Evolutionary conservation across 768 basidiomycete genomes (phyloP).

Genomic region (Hypsizygus marmoreus): DNA sequence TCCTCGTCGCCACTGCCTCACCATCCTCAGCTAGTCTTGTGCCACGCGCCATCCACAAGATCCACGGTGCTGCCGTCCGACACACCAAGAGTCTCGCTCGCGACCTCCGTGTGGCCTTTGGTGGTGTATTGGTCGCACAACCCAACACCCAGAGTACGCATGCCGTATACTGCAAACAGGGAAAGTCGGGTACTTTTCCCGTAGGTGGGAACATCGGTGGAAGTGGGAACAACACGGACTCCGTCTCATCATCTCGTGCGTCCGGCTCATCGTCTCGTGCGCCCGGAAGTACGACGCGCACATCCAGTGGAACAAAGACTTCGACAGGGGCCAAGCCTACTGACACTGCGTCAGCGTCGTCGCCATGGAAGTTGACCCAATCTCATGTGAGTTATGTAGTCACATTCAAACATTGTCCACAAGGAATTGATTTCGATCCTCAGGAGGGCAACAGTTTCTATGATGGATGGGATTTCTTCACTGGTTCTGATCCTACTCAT

Average conservation of each 20-base stretch:
- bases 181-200: conserved; percentile 27
- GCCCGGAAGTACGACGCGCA: conserved; percentile 18
- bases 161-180: conserved; percentile 47
- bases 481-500: conserved; percentile 71
- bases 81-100: conserved; percentile 64
- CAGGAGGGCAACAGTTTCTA: conserved; percentile 78
- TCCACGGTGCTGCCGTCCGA: conserved; percentile 56
- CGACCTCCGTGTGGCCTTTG: conserved; percentile 70
- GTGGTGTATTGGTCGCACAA: conserved; percentile 50
- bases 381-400: conserved; percentile 48
- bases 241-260: conserved; percentile 15
- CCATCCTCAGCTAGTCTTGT: conserved; percentile 33
- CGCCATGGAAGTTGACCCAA: conserved; percentile 61
- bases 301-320: conserved; percentile 19
- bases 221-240: conserved; percentile 23
- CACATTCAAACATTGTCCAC: conserved; percentile 4
- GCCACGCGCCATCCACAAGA: conserved; percentile 44
- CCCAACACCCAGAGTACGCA: conserved; percentile 18
- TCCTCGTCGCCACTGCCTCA: conserved; percentile 33
- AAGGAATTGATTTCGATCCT: conserved; percentile 6
- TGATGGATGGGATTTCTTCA: conserved; percentile 78
- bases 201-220: conserved; percentile 18
- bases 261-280: conserved; percentile 19
- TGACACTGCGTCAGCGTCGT: conserved; percentile 32
- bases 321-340: conserved; percentile 22